Evolutionary conservation across 768 basidiomycete species (phyloP).

Genomic region (Russula ochroleuca): DNA sequence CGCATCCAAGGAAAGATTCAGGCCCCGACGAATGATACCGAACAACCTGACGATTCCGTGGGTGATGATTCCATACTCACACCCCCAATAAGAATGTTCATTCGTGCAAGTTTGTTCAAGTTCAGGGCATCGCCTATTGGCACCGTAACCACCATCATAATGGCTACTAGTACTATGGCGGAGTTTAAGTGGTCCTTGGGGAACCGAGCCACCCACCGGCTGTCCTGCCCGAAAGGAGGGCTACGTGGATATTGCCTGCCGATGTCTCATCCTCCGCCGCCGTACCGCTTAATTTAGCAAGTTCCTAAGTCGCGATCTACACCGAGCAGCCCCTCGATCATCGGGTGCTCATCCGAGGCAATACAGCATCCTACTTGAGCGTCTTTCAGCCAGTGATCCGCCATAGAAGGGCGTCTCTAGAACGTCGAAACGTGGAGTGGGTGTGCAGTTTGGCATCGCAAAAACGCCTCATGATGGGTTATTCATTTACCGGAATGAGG

Average conservation of each 20-base stretch:
- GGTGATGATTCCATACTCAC: neutral
- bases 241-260: neutral
- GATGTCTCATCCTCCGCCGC: neutral
- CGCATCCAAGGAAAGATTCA: neutral
- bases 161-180: neutral
- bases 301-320: constrained; percentile 12
- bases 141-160: neutral
- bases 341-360: neutral
- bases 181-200: neutral
- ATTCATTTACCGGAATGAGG: constrained; percentile 1
- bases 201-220: neutral
- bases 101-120: neutral
- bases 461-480: neutral
- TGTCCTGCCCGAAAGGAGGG: neutral
- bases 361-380: neutral
- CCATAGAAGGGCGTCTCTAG: neutral
- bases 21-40: constrained; percentile 3
- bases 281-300: neutral
- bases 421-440: constrained; percentile 1
- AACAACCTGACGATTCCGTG: neutral
- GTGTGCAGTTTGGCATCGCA: neutral
- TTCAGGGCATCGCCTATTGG: neutral
- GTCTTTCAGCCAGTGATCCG: constrained; percentile 11
- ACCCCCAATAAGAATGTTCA: neutral
- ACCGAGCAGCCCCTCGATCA: neutral